Conservation (phyloP, 2,329 filamentous ascomycete species). For the Epichloe brachyelytri region DNA sequence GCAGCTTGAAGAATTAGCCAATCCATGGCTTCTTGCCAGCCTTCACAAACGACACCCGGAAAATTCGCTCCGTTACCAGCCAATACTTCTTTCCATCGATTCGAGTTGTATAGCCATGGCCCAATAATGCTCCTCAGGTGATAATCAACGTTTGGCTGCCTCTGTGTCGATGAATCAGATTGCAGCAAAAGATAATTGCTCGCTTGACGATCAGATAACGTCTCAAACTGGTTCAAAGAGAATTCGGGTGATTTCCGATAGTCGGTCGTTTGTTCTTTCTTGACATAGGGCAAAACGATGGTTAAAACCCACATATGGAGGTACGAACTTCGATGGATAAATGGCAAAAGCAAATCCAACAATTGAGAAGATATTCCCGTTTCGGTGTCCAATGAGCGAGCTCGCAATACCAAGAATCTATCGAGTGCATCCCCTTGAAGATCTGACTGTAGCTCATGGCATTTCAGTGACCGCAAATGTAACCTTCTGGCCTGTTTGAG, state of each 20-base stretch:
- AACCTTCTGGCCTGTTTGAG: constrained; percentile 51
- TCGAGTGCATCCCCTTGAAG: constrained; percentile 41
- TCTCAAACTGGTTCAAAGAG: constrained; percentile 51
- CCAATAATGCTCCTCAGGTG: constrained; percentile 57
- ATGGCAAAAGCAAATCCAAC: constrained; percentile 54
- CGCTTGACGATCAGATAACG: constrained; percentile 43
- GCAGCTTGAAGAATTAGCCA: constrained; percentile 53
- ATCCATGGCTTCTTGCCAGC: constrained; percentile 56
- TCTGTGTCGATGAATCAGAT: constrained; percentile 30
- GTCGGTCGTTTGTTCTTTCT: constrained; percentile 60
- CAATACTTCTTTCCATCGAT: constrained; percentile 33
- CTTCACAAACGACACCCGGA: constrained; percentile 31
- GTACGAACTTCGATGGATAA: constrained; percentile 46
- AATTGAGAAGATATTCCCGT: constrained; percentile 60
- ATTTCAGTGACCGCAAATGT: constrained; percentile 43
- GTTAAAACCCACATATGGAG: constrained; percentile 58
- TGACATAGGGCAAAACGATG: constrained; percentile 53
- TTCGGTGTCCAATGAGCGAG: constrained; percentile 56
- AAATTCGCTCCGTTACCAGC: constrained; percentile 9
- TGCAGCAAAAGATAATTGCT: constrained; percentile 49
- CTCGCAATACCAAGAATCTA: constrained; percentile 54
- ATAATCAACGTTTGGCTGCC: constrained; percentile 36
- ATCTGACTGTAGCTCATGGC: constrained; percentile 33
- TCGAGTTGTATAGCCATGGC: constrained; percentile 59
- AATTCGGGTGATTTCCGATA: constrained; percentile 32